Base-by-base conservation (phyloP, 345 rosid genomes). In the Eucalyptus urophylla region DNA sequence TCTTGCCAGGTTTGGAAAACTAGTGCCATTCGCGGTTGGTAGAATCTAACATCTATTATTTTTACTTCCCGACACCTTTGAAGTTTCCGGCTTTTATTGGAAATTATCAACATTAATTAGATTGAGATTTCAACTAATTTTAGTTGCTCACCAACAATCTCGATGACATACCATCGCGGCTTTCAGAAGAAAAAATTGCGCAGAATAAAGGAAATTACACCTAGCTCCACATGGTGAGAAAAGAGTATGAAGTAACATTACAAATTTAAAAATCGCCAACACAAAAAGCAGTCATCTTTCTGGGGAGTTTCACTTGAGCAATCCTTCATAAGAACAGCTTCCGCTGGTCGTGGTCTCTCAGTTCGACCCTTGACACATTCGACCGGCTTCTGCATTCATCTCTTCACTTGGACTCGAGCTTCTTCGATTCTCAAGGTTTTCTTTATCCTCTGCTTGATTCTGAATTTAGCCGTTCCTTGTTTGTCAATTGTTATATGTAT, bases 81-180 rank as follows among this genome's bases (percentile, higher is more conserved):
- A 37, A 37, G 40, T 37, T 37, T 37, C 40, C 40, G 40, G 40
- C 40, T 37, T 37, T 37, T 37, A 37, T 37, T 37, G 40, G 40
- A 4, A 37, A 37, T 37, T 37, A 37, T 37, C 40, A 37, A 37
- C 40, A 37, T 37, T 37, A 37, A 37, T 37, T 37, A 37, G 40
- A 37, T 37, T 37, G 40, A 4, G 40, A 37, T 37, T 4, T 37
- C 4, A 4, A 22, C 5, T 54, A 54, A 22, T 54, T 54, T 54
- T 22, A 54, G 60, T 4, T 2, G 1, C 25, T 54, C 2, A 54
- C 27, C 11, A 8, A 54, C 5, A 0, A 49, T 49, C 15, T 49
- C 0, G 50, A 49, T 49, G 6, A 8, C 60, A 51, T 51, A 17
- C 22, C 0, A 51, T 15, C 6, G 22, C 22, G 8, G 0, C 7